A percentile compares a stretch with the other conserved stretches of the same genome.
Conservation (phyloP, 2,329 filamentous ascomycete genomes). For the Claviceps sp. region DNA sequence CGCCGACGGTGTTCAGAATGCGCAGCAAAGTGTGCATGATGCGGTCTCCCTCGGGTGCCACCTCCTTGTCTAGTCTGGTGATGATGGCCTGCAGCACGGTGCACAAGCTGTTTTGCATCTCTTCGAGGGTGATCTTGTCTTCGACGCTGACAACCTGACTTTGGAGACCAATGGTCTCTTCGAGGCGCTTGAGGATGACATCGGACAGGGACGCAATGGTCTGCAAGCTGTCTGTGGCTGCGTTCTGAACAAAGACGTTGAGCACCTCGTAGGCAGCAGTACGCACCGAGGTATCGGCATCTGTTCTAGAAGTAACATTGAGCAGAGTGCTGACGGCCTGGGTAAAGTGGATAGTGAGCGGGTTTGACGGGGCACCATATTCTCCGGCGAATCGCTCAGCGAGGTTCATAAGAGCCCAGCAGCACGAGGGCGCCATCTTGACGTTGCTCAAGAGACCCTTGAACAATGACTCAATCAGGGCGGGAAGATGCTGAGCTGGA, state of each 20-base stretch:
- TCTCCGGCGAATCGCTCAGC: conserved; percentile 92
- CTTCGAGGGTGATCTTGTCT: conserved; percentile 87
- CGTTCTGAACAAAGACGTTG: conserved; percentile 84
- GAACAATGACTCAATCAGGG: conserved; percentile 80
- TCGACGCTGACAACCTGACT: conserved; percentile 92
- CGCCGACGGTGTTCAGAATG: conserved; percentile 61
- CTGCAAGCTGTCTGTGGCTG: conserved; percentile 71
- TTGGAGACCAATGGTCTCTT: conserved; percentile 81
- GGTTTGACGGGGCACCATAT: conserved; percentile 61
- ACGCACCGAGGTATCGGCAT: conserved; percentile 76
- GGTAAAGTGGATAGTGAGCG: conserved; percentile 84
- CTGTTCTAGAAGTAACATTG: conserved; percentile 67
- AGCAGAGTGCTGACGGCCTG: conserved; percentile 78
- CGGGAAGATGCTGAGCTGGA: conserved; percentile 65
- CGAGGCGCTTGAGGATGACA: conserved; percentile 79
- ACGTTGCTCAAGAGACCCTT: conserved; percentile 77
- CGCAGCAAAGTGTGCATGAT: conserved; percentile 86
- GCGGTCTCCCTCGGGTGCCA: conserved; percentile 76
- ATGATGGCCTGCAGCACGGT: conserved; percentile 88
- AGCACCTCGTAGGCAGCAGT: conserved; percentile 96
- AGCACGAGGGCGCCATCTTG: conserved; percentile 97
- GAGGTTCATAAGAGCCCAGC: conserved; percentile 97
- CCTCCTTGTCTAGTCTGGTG: conserved; percentile 79
- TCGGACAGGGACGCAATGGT: conserved; percentile 73
- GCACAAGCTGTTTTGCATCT: conserved; percentile 92